A percentile compares a stretch with the other conserved stretches of the same genome.
Evolutionary conservation across 2,329 filamentous ascomycete species (phyloP).

Genomic region (Beauveria pseudobassiana): DNA sequence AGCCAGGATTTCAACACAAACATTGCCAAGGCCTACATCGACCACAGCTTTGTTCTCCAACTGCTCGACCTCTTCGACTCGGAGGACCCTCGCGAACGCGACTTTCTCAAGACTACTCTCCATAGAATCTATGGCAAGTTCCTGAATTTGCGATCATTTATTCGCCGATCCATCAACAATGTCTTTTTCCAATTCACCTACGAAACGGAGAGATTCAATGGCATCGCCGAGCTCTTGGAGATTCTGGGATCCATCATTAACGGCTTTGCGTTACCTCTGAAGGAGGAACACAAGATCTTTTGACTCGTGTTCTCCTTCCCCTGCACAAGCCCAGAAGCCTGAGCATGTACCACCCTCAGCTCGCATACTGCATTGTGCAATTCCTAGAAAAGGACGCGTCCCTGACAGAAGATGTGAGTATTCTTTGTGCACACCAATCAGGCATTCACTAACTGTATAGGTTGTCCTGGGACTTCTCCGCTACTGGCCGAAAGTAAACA

Average conservation of each 20-base stretch:
- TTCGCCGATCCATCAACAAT: constrained; percentile 97
- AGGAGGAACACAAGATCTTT: constrained; percentile 98
- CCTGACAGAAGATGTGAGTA: constrained; percentile 72
- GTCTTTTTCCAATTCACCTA: constrained; percentile 99
- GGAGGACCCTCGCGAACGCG: constrained; percentile 90
- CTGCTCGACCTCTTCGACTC: constrained; percentile 97
- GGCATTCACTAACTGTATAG: constrained; percentile 33
- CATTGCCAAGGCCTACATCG: constrained; percentile 97
- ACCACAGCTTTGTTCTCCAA: constrained; percentile 94
- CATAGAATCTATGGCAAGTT: constrained; percentile 99
- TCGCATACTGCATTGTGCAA: constrained; percentile 98
- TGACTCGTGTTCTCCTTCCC: constrained; percentile 86
- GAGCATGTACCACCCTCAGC: constrained; percentile 98
- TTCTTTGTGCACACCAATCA: neutral
- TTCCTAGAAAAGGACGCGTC: constrained; percentile 97
- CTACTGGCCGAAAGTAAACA: constrained; percentile 99
- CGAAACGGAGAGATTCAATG: constrained; percentile 97
- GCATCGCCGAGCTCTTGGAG: constrained; percentile 91
- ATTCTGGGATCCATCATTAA: constrained; percentile 99
- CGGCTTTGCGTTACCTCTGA: constrained; percentile 89
- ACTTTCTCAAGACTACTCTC: constrained; percentile 96
- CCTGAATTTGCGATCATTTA: constrained; percentile 93
- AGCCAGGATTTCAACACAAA: constrained; percentile 99
- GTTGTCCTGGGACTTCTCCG: constrained; percentile 89
- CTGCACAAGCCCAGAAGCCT: constrained; percentile 97